Conservation (phyloP, 2,329 filamentous ascomycete genomes). For the Byssochlamys sp. region DNA sequence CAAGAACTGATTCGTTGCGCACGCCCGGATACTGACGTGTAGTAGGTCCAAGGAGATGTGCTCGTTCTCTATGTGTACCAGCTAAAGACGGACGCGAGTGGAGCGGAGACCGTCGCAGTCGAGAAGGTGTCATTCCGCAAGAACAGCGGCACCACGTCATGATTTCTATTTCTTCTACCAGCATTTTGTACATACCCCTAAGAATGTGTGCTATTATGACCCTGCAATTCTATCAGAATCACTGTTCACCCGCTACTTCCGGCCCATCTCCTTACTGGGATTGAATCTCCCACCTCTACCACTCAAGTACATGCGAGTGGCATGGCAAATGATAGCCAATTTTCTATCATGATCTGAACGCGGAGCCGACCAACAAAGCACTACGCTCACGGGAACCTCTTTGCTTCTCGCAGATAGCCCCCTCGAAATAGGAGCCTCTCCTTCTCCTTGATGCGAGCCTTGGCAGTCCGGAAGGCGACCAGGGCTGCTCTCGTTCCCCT, state of each 20-base stretch:
- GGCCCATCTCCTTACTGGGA: neutral
- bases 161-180: constrained; percentile 11
- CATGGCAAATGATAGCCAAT: neutral
- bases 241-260: neutral
- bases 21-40: constrained; percentile 15
- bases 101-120: constrained; percentile 68
- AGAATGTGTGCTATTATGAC: constrained; percentile 9
- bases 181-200: constrained; percentile 24
- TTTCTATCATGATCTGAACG: too few species aligned
- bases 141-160: constrained; percentile 53
- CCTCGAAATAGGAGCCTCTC: neutral
- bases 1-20: constrained; percentile 1
- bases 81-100: constrained; percentile 65
- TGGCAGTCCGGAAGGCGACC: neutral
- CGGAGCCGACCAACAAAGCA: neutral
- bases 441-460: neutral
- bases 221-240: constrained; percentile 1
- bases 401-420: neutral
- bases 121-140: constrained; percentile 83
- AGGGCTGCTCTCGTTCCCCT: neutral
- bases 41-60: constrained; percentile 86
- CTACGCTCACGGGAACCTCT: neutral
- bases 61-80: constrained; percentile 93
- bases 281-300: neutral
- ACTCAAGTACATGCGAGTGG: neutral